Percentiles rank a stretch among this genome's conserved stretches.
phyloP scores from a whole-genome alignment of 2,329 filamentous ascomycete species.

The Pseudogymnoascus sp. region DNA sequence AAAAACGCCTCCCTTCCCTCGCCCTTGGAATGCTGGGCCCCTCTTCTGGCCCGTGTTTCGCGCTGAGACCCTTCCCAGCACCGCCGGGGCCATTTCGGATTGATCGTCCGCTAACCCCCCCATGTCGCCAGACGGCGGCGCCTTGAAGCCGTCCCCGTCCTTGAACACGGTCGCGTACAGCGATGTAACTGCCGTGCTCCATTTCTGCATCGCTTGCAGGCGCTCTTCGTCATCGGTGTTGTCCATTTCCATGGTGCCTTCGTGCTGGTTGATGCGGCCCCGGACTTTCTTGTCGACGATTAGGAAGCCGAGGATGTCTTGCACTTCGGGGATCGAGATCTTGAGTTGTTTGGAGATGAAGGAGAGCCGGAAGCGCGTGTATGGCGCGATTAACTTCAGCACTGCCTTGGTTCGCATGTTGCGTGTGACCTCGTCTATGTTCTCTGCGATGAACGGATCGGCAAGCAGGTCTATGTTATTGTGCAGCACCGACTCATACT shows the following conservation, averaged over 20 bases:
- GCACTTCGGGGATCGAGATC: conserved; percentile 77
- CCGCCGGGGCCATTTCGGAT: neutral
- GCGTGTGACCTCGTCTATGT: conserved; percentile 96
- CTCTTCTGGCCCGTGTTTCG: neutral
- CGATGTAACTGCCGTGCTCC: conserved; percentile 60
- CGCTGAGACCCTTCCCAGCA: neutral
- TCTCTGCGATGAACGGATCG: conserved; percentile 95
- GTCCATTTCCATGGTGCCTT: conserved; percentile 73
- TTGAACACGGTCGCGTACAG: conserved; percentile 67
- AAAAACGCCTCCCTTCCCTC: neutral
- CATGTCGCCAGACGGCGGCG: neutral
- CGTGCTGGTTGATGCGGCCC: conserved; percentile 83
- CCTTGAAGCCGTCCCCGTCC: conserved; percentile 62
- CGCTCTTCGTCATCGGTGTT: conserved; percentile 67
- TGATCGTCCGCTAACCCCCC: neutral
- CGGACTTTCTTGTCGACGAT: conserved; percentile 84
- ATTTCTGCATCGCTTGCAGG: conserved; percentile 61
- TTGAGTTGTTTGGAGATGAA: conserved; percentile 86
- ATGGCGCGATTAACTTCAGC: conserved; percentile 85
- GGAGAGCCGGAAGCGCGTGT: conserved; percentile 79
- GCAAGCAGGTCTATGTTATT: conserved; percentile 82
- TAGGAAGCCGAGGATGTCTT: conserved; percentile 90
- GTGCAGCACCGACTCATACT: conserved; percentile 80
- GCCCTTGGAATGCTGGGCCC: neutral
- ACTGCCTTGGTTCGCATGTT: conserved; percentile 97